Conservation (phyloP, 805 yeast species). For the Candida khao-thaluensis region DNA sequence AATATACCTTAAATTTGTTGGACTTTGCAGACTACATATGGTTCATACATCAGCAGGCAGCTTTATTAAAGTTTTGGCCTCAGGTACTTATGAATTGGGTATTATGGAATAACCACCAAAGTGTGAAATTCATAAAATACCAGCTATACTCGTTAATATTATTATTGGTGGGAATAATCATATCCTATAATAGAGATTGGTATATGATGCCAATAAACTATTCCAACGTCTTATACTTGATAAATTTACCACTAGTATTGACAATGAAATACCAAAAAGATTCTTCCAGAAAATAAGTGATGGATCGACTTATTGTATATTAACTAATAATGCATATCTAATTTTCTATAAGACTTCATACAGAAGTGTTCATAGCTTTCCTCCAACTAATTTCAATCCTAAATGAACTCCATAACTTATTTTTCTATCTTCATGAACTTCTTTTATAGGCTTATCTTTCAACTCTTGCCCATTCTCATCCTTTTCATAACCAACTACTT, state of each 20-base stretch:
- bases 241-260: constrained; percentile 9
- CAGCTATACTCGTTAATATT: constrained; percentile 11
- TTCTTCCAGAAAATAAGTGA: neutral
- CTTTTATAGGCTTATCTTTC: constrained; percentile 13
- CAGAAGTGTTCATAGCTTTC: constrained; percentile 35
- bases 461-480: constrained; percentile 17
- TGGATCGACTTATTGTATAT: no score
- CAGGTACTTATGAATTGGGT: constrained; percentile 40
- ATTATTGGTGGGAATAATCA: neutral
- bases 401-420: constrained; percentile 62
- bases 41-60: constrained; percentile 28
- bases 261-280: constrained; percentile 10
- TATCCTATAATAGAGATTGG: constrained; percentile 15
- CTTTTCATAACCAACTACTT: constrained; percentile 17
- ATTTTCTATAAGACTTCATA: constrained; percentile 2
- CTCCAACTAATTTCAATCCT: constrained; percentile 64
- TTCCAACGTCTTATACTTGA: constrained; percentile 6
- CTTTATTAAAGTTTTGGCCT: constrained; percentile 33
- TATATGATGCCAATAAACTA: constrained; percentile 22
- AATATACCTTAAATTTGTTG: constrained; percentile 19
- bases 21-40: constrained; percentile 45
- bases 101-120: neutral
- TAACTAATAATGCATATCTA: constrained; percentile 4
- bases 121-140: constrained; percentile 2
- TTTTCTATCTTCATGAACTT: constrained; percentile 53